Base-by-base conservation (phyloP, 2,329 filamentous ascomycete genomes). In the Aspergillus sp. region DNA sequence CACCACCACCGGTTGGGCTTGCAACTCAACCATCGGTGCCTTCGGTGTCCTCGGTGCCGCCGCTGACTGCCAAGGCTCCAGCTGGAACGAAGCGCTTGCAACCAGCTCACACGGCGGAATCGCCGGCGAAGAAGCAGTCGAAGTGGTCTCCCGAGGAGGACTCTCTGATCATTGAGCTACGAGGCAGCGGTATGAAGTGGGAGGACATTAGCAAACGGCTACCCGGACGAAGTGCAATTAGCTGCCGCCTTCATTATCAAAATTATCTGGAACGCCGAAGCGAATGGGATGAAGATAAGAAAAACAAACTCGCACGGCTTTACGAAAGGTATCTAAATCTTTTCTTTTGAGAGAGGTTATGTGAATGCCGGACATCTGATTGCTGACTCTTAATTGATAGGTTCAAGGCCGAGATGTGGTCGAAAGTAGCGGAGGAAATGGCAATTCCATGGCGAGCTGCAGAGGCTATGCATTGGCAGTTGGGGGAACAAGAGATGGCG, bases 361-460 rank as follows among this genome's bases (percentile, higher is more conserved):
- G 12, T 15, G 27, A 45, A 21, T 27, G 23, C 17, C 33, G 15
- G 31, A 21, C 2, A 41, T 53, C 17, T 33, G 35, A 47, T 51
- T 54, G 56, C 55, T 65, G 39, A 63, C 54, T 43, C 23, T 31
- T 53, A 52, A 45, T 21, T 27, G 49, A 37, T 72, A 98, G 93
- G 75, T 96, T 97, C 81, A 97, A 97, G 76, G 86, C 90, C 62
- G 92, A 98, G 71, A 98, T 98, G 91, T 99, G 93, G 93, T 87
- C 90, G 59, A 95, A 93, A 70, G 90, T 98, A 21, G 92, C 93
- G 43, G 91, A 95, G 73, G 93, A 98, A 75, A 93, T 99, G 88
- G 88, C 87, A 31, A 88, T 97, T 57, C 95, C 93, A 37, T 98
- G 93, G 93, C 85, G 95, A 69, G 92, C 95, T 17, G 93, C 91